Evolutionary conservation across 2,329 filamentous ascomycete genomes (phyloP), one percentile per base, ranked within the genome.

Genomic region (Colletotrichum coccodes): DNA sequence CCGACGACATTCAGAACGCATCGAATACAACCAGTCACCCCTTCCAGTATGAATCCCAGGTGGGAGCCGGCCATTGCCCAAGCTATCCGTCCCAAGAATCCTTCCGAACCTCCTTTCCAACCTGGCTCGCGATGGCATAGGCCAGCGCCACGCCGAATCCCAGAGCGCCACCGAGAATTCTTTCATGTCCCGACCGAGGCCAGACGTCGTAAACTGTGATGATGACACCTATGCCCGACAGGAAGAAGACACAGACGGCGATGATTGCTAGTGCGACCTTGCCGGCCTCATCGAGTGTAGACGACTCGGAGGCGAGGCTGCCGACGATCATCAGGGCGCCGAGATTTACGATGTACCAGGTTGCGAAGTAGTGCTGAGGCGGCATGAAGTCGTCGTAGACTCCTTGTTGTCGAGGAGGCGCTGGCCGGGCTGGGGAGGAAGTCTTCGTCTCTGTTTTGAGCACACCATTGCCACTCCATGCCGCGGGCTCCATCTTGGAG

Each of bases 1-100:
- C 23, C 60, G 14, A 50, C 32, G 3, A 21, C 3, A 23, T 40
- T n/a, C 11, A 49, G 12, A 7, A 49, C 8, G 30, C 40, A 7
- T 12, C 30, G 32, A 18, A 49, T 28, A 14, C 46, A 16, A 7
- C 50, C 50, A 32, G 52, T 58, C 6, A 23, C 5, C 12, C 32
- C 38, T 52, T 64, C 60, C 30, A 50, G 14, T 11, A 49, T 4
- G 23, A 49, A 64, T 3, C 60, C 60, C 12, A 64, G 9, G 32
- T 64, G 46, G 30, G 18, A 47, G 7, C 60, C 60, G 32, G n/a
- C 7, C 23, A 58, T 30, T n/a, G 23, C 42, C 23, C 34, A 47
- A 3, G 52, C 16, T 4, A 30, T 30, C 9, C 52, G 50, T 7
- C 34, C 30, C 23, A 36, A 49, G 3, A 23, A 30, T 6, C 46